Percentiles rank a stretch among this genome's conserved stretches.
phyloP scores from a whole-genome alignment of 2,329 filamentous ascomycete genomes.

The Emericellopsis cladophorae region DNA sequence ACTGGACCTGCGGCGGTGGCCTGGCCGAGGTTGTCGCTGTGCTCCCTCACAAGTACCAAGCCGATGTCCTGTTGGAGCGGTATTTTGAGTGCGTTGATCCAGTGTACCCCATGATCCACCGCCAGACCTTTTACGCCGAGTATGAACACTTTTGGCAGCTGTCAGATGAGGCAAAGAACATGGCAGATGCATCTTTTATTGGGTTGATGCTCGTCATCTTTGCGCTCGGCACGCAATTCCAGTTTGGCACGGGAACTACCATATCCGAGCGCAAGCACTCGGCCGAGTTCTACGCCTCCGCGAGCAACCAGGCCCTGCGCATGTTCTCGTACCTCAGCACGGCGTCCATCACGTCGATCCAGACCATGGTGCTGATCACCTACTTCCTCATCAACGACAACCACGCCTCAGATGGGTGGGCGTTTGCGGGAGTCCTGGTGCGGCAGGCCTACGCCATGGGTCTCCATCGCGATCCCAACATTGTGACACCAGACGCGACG shows the following conservation, averaged over 20 bases:
- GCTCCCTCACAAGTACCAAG: slow-evolving; percentile 62
- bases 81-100: slow-evolving; percentile 66
- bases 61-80: slow-evolving; percentile 52
- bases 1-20: slow-evolving; percentile 71
- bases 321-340: slow-evolving; percentile 67
- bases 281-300: slow-evolving; percentile 71
- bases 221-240: slow-evolving; percentile 68
- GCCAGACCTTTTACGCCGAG: slow-evolving; percentile 62
- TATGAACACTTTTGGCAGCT: slow-evolving; percentile 70
- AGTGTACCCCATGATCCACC: slow-evolving; percentile 70
- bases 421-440: slow-evolving; percentile 66
- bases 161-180: slow-evolving; percentile 39
- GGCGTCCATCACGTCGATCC: slow-evolving; percentile 59
- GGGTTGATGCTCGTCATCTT: slow-evolving; percentile 67
- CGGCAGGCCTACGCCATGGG: slow-evolving; percentile 75
- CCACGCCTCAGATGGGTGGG: slow-evolving; percentile 72
- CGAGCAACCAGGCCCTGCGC: slow-evolving; percentile 63
- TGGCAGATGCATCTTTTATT: slow-evolving; percentile 55
- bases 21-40: slow-evolving; percentile 64
- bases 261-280: slow-evolving; percentile 57
- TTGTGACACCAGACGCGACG: slow-evolving; percentile 52
- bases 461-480: slow-evolving; percentile 65
- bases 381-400: slow-evolving; percentile 84
- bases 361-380: slow-evolving; percentile 68
- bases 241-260: slow-evolving; percentile 39